These are phyloP conservation scores for Austroboletus niveus DNA, from an alignment of 1,284 basidiomycete genomes.

Conservation along the genomic window DNA sequence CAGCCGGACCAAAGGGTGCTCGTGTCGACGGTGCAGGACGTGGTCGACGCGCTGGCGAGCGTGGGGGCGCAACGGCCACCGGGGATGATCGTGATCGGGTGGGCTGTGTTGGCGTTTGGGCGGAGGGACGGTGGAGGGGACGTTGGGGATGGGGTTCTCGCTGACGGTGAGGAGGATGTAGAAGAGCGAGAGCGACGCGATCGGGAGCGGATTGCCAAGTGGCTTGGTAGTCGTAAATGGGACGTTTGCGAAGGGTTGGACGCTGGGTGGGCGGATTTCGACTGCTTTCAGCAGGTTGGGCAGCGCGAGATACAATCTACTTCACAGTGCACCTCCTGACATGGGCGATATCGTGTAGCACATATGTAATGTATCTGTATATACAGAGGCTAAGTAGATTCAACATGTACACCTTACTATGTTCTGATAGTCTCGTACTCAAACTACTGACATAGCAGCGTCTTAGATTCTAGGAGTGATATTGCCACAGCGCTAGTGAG, in stretches of 20 bases:
- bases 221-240: slow-evolving; percentile 60
- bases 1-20: slow-evolving; percentile 90
- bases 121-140: slow-evolving; percentile 44
- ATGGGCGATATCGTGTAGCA: too few relatives aligned
- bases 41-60: slow-evolving; percentile 71
- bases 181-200: slow-evolving; percentile 44
- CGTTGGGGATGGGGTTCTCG: slow-evolving; percentile 42
- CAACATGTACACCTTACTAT: too few relatives aligned
- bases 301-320: not conserved
- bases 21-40: slow-evolving; percentile 72
- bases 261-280: slow-evolving; percentile 44
- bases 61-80: slow-evolving; percentile 89
- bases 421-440: too few relatives aligned
- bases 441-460: too few relatives aligned
- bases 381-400: too few relatives aligned
- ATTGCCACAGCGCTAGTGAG: too few relatives aligned
- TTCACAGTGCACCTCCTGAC: too few relatives aligned
- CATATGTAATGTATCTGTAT: too few relatives aligned
- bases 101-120: slow-evolving; percentile 73
- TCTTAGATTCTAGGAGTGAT: too few relatives aligned
- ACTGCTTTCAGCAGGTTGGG: not conserved
- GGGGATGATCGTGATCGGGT: slow-evolving; percentile 94
- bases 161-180: slow-evolving; percentile 34
- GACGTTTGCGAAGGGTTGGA: slow-evolving; percentile 59
- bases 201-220: slow-evolving; percentile 48